Evolutionary conservation across 169 alveolate species (phyloP), one percentile per base, ranked within the genome.

Genomic region (Plasmodium ovale): DNA sequence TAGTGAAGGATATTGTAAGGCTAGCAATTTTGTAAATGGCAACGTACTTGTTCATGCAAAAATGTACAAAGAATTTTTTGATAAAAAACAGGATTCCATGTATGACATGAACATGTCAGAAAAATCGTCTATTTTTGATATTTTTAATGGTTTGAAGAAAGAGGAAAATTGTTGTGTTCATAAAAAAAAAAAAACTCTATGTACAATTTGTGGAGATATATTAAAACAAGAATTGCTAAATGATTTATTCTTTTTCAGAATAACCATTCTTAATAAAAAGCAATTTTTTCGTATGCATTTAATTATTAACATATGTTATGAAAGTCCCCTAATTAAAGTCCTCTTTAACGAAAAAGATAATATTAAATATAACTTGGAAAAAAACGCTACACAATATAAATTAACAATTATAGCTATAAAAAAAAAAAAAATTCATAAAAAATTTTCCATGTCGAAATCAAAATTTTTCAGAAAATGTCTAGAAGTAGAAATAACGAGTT

Each of bases 381-480:
- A 85, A 85, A 68, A 31, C 25, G 35, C 10, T n/a, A 69, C 12
- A 0, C 62, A 85, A 69, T 85, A 85, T 85, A 85, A 68, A 62
- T 49, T 85, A 42, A 85, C 23, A 68, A 85, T 85, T 68, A 49
- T 85, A 53, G 91, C 87, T 49, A 69, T 85, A 68, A 85, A 54
- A 9, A 85, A 69, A 69, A 85, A 69, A 42, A 85, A 85, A 68
- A 23, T 85, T 25, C 91, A 60, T 19, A 85, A 85, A 85, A 85
- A 68, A 47, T 85, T 69, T 31, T 69, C 87, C 21, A 51, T 53
- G 9, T 85, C 91, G 33, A 85, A 85, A 49, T 56, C 87, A 23
- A 85, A 68, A 64, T 59, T 39, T 54, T 85, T 69, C 16, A 85
- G 91, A 70, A 85, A 85, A 85, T 85, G 91, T 35, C 64, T 85